Base-by-base conservation (phyloP, 2,329 filamentous ascomycete species). In the Nigrospora sphaerica region DNA sequence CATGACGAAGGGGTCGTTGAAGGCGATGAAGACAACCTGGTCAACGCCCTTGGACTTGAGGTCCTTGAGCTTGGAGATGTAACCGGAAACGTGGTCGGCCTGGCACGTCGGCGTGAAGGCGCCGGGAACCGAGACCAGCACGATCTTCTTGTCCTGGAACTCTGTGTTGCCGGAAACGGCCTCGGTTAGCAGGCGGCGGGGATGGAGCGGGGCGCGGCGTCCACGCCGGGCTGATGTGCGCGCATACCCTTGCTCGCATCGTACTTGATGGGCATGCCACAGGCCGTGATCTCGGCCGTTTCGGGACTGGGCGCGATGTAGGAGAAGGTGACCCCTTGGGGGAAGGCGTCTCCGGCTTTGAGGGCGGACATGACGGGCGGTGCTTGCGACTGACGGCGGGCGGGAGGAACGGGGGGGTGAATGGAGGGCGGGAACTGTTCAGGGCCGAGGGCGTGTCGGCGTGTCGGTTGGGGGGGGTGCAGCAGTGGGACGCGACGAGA, bases 21-120 rank as follows among this genome's bases (percentile, higher is more conserved):
- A 83, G 49, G 87, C 87, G 60, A 93, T 83, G 60, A 92, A 81
- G 53, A 87, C 80, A 57, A 95, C 78, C 51, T 85, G 68, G 66
- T 93, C 88, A 53, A 93, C 85, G 57, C 86, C 87, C 77, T 92
- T 91, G 60, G 71, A 70, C 71, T 81, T 81, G 66, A 93, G 74
- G 61, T 83, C 72, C 46, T 79, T 73, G 56, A 82, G 69, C 63
- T 86, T 83, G 65, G 79, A 69, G 57, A 90, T 78, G 76, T 88
- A 93, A 48, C 84, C 84, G 49, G 87, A 85, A 48, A 95, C 73
- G 72, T 95, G 88, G 66, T 75, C 74, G 58, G 80, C 85, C 56
- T 86, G 85, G 79, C 88, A 95, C 59, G 86, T 85, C 19, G 88
- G 88, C 35, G 88, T 93, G 75, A 93, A 93, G 56, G 87, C 86